phyloP scores from a whole-genome alignment of 1,284 basidiomycete species.

The Boletus semigastroideus region DNA sequence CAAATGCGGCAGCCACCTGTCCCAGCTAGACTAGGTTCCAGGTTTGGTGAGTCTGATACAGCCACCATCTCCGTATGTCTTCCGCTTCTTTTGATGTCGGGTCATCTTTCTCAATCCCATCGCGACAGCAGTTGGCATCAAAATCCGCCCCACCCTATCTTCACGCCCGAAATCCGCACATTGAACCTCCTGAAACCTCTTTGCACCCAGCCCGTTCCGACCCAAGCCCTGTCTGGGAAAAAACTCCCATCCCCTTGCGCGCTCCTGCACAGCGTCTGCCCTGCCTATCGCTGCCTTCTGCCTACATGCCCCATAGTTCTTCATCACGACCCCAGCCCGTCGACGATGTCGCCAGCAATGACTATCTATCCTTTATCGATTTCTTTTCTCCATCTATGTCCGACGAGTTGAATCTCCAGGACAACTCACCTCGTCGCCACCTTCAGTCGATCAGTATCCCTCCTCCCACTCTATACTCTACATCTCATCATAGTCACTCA shows the following conservation, averaged over 20 bases:
- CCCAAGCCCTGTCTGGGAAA: slow-evolving; percentile 25
- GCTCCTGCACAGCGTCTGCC: slow-evolving; percentile 32
- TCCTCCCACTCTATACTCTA: slow-evolving; percentile 18
- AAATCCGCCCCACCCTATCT: slow-evolving; percentile 8
- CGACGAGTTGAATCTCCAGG: slow-evolving; percentile 26
- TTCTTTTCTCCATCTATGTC: slow-evolving; percentile 41
- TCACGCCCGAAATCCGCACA: not conserved
- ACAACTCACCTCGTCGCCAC: slow-evolving; percentile 10
- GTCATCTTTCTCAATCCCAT: slow-evolving; percentile 18
- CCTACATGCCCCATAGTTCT: slow-evolving; percentile 26
- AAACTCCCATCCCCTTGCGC: slow-evolving; percentile 49
- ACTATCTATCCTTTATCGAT: slow-evolving; percentile 59
- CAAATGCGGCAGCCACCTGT: slow-evolving; percentile 16
- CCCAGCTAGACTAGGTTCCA: slow-evolving; percentile 10
- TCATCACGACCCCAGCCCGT: slow-evolving; percentile 14
- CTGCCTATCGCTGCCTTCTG: slow-evolving; percentile 34
- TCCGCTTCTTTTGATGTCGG: slow-evolving; percentile 2
- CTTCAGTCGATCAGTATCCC: slow-evolving; percentile 24
- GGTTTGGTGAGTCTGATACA: slow-evolving; percentile 24
- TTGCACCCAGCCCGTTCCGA: slow-evolving; percentile 32
- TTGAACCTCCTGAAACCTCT: slow-evolving; percentile 6
- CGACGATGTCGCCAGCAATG: slow-evolving; percentile 11
- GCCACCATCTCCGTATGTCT: slow-evolving; percentile 21
- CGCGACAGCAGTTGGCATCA: slow-evolving; percentile 18
- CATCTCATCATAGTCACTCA: slow-evolving; percentile 16